phyloP scores from a whole-genome alignment of 2,329 filamentous ascomycete species.

The Colletotrichum agaves region DNA sequence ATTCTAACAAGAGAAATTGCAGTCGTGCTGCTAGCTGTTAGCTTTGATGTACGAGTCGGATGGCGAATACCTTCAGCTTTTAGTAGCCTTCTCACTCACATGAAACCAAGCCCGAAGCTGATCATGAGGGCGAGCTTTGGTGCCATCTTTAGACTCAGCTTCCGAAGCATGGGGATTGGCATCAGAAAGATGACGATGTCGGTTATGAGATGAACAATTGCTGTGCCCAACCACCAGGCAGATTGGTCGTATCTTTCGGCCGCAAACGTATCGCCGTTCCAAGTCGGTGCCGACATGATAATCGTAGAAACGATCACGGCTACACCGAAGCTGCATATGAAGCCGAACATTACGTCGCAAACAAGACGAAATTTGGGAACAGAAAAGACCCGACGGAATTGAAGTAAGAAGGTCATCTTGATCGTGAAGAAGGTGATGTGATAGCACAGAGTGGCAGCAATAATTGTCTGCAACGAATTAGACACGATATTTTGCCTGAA shows the following conservation, averaged over 20 bases:
- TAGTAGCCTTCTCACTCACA: background rate
- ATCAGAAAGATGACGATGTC: slow-evolving; percentile 34
- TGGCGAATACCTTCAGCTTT: background rate
- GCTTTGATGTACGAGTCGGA: background rate
- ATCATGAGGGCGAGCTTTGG: slow-evolving; percentile 17
- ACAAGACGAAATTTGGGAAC: background rate
- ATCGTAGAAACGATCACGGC: slow-evolving; percentile 20
- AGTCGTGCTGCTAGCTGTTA: slow-evolving; percentile 14
- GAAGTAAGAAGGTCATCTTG: slow-evolving; percentile 28
- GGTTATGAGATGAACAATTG: slow-evolving; percentile 18
- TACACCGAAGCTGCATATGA: slow-evolving; percentile 21
- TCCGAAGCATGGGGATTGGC: slow-evolving; percentile 24
- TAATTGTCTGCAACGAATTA: slow-evolving; percentile 2
- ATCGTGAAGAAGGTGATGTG: slow-evolving; percentile 21
- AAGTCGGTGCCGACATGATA: slow-evolving; percentile 4
- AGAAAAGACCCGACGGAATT: slow-evolving; percentile 23
- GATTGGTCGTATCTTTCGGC: slow-evolving; percentile 1
- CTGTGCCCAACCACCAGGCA: slow-evolving; percentile 22
- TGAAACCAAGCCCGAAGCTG: slow-evolving; percentile 32
- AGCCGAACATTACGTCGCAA: slow-evolving; percentile 27
- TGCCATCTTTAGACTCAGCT: slow-evolving; percentile 1
- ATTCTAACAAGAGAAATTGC: slow-evolving; percentile 29
- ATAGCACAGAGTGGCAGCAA: slow-evolving; percentile 22
- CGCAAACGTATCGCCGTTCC: slow-evolving; percentile 14
- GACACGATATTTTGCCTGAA: background rate